Percentiles rank a stretch among this genome's conserved stretches.
Conservation (phyloP, 2,329 filamentous ascomycete genomes). For the Fusarium euwallaceae region DNA sequence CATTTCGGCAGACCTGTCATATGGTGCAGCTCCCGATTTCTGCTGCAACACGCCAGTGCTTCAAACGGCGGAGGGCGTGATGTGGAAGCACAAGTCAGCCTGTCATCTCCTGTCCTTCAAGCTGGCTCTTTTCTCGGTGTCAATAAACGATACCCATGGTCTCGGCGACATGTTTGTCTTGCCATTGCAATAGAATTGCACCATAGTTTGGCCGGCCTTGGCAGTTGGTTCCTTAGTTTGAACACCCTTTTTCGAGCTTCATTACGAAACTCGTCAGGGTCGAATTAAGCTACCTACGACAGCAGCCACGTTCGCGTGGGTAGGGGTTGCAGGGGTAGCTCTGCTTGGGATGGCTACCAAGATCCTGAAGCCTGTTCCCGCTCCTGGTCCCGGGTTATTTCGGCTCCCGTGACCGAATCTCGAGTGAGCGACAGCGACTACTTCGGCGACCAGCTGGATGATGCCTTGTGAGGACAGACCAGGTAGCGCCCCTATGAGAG, state of each 20-base stretch:
- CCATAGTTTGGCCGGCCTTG: neutral
- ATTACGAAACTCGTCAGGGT: neutral
- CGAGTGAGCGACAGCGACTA: neutral
- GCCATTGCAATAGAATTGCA: slow-evolving; percentile 16
- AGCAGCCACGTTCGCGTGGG: neutral
- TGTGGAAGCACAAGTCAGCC: slow-evolving; percentile 26
- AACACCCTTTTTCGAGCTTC: neutral
- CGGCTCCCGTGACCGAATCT: slow-evolving; percentile 3
- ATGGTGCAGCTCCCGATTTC: slow-evolving; percentile 19
- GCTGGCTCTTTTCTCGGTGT: slow-evolving; percentile 13
- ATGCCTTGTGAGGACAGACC: neutral
- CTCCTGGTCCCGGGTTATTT: neutral
- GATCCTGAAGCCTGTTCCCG: slow-evolving; percentile 15
- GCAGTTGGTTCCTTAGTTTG: neutral
- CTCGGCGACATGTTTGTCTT: slow-evolving; percentile 10
- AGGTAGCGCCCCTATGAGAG: neutral
- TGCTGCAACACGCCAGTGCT: slow-evolving; percentile 13
- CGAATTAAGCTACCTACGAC: slow-evolving; percentile 1
- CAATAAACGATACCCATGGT: neutral
- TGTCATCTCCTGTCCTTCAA: slow-evolving; percentile 6
- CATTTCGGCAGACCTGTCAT: slow-evolving; percentile 41
- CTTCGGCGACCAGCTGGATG: neutral
- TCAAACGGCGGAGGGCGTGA: slow-evolving; percentile 25
- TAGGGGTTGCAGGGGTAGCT: slow-evolving; percentile 6
- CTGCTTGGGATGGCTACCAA: neutral